Evolutionary conservation across 352 stramenopile genomes (phyloP).

Genomic region (Phytophthora fragariaefolia): DNA sequence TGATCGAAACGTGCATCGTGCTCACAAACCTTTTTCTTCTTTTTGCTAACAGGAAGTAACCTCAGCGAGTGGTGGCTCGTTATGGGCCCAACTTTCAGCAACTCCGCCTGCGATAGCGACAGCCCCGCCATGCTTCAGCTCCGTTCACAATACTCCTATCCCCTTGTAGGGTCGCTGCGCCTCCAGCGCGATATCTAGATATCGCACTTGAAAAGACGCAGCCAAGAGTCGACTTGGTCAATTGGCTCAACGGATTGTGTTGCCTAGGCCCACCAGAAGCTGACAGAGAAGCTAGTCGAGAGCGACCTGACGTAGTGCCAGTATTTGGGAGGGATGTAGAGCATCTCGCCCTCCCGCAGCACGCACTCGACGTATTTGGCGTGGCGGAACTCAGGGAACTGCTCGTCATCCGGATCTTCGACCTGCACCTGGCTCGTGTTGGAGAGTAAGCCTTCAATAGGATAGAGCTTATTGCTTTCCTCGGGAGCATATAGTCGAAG

Average conservation of each 20-base stretch:
- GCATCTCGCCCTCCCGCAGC: slow-evolving; percentile 73
- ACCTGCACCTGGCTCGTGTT: slow-evolving; percentile 89
- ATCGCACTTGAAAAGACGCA: slow-evolving; percentile 25
- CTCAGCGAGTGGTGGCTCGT: slow-evolving; percentile 78
- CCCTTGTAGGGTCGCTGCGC: slow-evolving; percentile 10
- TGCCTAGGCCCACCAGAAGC: slow-evolving; percentile 75
- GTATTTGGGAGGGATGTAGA: slow-evolving; percentile 89
- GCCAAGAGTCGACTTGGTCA: background rate
- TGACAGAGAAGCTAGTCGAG: slow-evolving; percentile 82
- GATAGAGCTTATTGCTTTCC: slow-evolving; percentile 81
- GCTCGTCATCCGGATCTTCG: slow-evolving; percentile 48
- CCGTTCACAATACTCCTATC: background rate
- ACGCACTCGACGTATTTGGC: slow-evolving; percentile 78
- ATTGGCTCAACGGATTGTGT: background rate
- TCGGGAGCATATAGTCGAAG: slow-evolving; percentile 77
- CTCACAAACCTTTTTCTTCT: slow-evolving; percentile 81
- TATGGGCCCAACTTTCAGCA: slow-evolving; percentile 84
- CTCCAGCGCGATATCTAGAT: slow-evolving; percentile 16
- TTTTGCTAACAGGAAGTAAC: slow-evolving; percentile 84
- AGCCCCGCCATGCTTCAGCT: slow-evolving; percentile 49
- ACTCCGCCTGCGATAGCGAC: slow-evolving; percentile 69
- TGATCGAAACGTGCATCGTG: too few relatives aligned
- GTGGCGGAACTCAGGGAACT: slow-evolving; percentile 60
- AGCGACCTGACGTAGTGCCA: slow-evolving; percentile 92
- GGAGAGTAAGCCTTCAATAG: slow-evolving; percentile 79